phyloP scores from a whole-genome alignment of 2,329 filamentous ascomycete genomes.

The Cercospora sp. region DNA sequence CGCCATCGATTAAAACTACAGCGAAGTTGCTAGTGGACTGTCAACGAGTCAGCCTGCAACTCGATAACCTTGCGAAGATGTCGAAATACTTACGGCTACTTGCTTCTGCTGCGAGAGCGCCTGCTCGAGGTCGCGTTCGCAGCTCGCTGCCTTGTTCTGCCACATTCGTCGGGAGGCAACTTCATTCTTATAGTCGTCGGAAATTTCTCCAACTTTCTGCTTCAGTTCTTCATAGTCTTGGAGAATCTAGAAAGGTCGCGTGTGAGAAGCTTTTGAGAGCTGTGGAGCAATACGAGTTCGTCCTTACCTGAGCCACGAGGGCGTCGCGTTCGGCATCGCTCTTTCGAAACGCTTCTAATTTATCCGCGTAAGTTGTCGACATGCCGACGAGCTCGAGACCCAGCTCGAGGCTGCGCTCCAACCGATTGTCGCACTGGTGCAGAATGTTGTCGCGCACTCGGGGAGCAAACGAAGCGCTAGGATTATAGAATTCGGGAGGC shows the following conservation, averaged over 20 bases:
- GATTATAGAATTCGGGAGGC: background rate
- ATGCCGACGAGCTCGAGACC: background rate
- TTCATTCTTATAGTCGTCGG: constrained; percentile 42
- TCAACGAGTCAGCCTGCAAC: background rate
- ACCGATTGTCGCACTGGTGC: background rate
- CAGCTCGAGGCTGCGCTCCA: background rate
- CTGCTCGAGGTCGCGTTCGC: constrained; percentile 26
- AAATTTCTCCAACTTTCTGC: constrained; percentile 36
- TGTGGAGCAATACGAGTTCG: background rate
- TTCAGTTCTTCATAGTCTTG: constrained; percentile 38
- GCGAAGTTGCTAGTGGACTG: constrained; percentile 45
- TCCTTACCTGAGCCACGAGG: constrained; percentile 33
- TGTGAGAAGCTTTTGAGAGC: background rate
- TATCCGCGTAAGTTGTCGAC: constrained; percentile 23
- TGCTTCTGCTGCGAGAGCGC: constrained; percentile 30
- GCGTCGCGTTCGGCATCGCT: constrained; percentile 37
- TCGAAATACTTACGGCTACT: constrained; percentile 27
- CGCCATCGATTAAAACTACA: constrained; percentile 51
- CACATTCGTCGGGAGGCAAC: constrained; percentile 39
- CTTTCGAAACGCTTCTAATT: constrained; percentile 37
- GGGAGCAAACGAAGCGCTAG: background rate
- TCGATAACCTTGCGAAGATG: background rate
- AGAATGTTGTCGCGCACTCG: background rate
- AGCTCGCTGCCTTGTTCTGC: constrained; percentile 33
- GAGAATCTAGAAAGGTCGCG: constrained; percentile 12